Base-by-base conservation (phyloP, 805 yeast genomes). In the Kodamaea neixiangensis region DNA sequence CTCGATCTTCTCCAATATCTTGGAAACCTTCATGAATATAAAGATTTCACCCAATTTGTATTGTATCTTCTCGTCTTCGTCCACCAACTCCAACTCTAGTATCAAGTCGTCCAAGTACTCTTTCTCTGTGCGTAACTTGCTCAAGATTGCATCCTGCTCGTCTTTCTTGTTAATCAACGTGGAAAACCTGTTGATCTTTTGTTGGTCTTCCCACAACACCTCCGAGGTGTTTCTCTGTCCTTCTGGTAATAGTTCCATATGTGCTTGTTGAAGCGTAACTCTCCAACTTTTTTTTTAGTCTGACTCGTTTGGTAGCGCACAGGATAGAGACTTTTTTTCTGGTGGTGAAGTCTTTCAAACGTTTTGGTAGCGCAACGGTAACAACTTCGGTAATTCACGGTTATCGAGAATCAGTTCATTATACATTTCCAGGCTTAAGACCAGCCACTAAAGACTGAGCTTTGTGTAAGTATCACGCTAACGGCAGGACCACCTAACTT, bases 101-200 rank as follows among this genome's bases (percentile, higher is more conserved):
- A 88, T 75, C 31, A 90, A 84, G 63, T 93, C 98, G 58, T 90
- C 97, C 25, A 93, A 71, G 60, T 89, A 89, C 62, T 91, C 97
- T 58, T 90, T 89, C 60, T 90, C 96, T 53, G 81, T 79, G 58
- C 77, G 73, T 54, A 77, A 72, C 49, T 70, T 69, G 17, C 73
- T 69, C 33, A 87, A 71, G 46, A 77, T 77, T 15, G 69, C 77
- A 29, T 77, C 73, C 11, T 84, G 65, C 15, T 76, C 76, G 56
- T 88, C 90, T 57, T 86, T 84, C 53, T 85, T 82, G 56, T 84
- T 75, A 53, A 91, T 89, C 54, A 91, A 75, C 43, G 91, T 87
- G 13, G 97, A 89, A 64, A 94, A 93, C 65, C 83, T 83, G 69
- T 93, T 94, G 73, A 93, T 93, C 63, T 82, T 82, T 64, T 87